Conservation (phyloP, 1,284 basidiomycete genomes). For the Pseudozyma sp. region DNA sequence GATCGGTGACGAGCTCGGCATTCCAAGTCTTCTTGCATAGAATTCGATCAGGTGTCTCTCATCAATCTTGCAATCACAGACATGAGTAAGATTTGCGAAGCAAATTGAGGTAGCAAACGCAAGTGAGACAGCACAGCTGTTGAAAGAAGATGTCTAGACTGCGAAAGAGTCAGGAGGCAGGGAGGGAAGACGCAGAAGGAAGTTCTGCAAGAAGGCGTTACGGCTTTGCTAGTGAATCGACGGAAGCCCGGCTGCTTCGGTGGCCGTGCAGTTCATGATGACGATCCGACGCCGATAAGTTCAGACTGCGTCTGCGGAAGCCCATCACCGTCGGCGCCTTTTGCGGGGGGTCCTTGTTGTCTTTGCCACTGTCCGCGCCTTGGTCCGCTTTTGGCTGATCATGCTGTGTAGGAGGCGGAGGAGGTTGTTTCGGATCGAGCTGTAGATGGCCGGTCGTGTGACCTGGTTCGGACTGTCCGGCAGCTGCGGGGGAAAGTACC, state of each 20-base stretch:
- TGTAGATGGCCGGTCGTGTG: background rate
- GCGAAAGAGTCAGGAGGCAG: too few relatives aligned
- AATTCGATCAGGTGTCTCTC: background rate
- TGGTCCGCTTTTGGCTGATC: background rate
- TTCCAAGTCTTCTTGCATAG: slow-evolving; percentile 7
- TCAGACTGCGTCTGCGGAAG: slow-evolving; percentile 20
- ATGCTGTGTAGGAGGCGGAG: background rate
- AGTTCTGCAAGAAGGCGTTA: too few relatives aligned
- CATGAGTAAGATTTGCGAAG: background rate
- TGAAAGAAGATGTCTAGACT: too few relatives aligned
- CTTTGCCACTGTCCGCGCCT: background rate
- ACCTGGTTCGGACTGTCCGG: background rate
- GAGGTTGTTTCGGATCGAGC: background rate
- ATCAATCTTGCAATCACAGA: background rate
- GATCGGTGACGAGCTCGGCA: slow-evolving; percentile 22
- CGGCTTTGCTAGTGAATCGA: too few relatives aligned
- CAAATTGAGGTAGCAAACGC: background rate
- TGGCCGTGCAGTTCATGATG: background rate
- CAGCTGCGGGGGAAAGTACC: background rate
- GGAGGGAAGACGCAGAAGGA: too few relatives aligned
- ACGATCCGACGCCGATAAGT: background rate
- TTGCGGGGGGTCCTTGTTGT: slow-evolving; percentile 1
- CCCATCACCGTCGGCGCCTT: slow-evolving; percentile 32
- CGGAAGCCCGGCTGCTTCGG: too few relatives aligned
- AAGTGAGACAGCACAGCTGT: too few relatives aligned